Evolutionary conservation across 2,329 filamentous ascomycete genomes (phyloP).

Genomic region (Cercospora sojina): DNA sequence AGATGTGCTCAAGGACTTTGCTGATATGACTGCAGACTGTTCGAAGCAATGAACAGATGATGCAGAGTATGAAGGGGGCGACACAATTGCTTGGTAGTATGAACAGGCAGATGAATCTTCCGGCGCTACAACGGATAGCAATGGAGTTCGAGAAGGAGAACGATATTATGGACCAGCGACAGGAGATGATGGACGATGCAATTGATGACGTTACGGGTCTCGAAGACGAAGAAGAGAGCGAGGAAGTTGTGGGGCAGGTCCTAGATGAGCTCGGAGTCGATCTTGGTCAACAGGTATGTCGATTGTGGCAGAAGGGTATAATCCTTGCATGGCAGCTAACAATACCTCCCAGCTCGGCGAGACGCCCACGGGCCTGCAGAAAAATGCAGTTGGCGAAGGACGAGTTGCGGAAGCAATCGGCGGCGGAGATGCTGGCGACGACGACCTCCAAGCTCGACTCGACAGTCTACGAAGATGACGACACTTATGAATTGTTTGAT

Average conservation of each 20-base stretch:
- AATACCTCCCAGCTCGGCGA: constrained; percentile 70
- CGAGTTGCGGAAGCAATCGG: constrained; percentile 85
- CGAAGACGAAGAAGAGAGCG: constrained; percentile 87
- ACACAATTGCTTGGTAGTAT: constrained; percentile 91
- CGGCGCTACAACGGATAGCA: constrained; percentile 89
- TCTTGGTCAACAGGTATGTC: constrained; percentile 78
- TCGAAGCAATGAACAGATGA: constrained; percentile 98
- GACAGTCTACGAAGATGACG: constrained; percentile 65
- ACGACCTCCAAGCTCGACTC: constrained; percentile 89
- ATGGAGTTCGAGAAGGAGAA: constrained; percentile 99
- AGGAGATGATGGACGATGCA: constrained; percentile 99
- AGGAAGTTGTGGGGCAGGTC: constrained; percentile 95
- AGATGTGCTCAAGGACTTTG: not conserved
- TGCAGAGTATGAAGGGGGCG: constrained; percentile 99
- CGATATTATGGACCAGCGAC: constrained; percentile 97
- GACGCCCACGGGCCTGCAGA: constrained; percentile 80
- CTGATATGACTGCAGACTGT: constrained; percentile 65
- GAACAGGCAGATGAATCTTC: constrained; percentile 97
- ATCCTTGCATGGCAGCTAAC: constrained; percentile 14
- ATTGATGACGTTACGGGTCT: constrained; percentile 95
- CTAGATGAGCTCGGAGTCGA: constrained; percentile 96
- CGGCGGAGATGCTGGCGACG: constrained; percentile 65
- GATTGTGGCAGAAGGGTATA: not conserved
- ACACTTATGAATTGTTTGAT: constrained; percentile 12
- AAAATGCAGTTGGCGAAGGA: constrained; percentile 67